Evolutionary conservation across 768 basidiomycete species (phyloP), one percentile per base, ranked within the genome.

Genomic region (Dacryopinax spathularia): DNA sequence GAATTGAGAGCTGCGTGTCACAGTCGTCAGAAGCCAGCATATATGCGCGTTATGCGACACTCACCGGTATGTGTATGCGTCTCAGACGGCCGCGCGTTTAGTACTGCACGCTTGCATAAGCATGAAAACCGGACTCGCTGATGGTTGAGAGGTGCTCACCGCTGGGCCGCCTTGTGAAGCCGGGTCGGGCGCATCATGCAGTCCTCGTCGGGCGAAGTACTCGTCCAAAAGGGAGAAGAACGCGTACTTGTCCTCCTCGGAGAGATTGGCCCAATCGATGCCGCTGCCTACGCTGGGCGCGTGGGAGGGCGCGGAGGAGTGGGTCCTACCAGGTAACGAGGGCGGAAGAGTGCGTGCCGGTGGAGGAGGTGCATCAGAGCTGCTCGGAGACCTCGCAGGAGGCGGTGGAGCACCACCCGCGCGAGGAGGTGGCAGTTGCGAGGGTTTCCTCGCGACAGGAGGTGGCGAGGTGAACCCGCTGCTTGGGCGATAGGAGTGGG

Each of bases 191-290:
- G 48, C 48, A 29, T 56, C 48, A 27, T 56, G 48, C 48, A 56
- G 10, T 29, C 48, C 48, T 3, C 48, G 48, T 29, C 48, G n/a
- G 22, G 48, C 78, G 69, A 91, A 91, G 74, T 85, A 90, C 69
- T 89, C 88, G 70, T 91, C 88, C 22, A 91, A 76, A 88, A 88
- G 90, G 65, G 74, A 73, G 72, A 90, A 91, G 70, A 91, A 87
- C 27, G 76, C 81, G 33, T 81, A 75, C 70, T 88, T 90, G 69
- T 91, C 87, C 70, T 84, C 79, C 22, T 71, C 69, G 1, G 82
- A 81, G 56, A 91, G 76, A 71, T 87, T 83, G 4, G 78, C 72
- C 88, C 88, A 91, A 70, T 88, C 83, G 33, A 90, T 81, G 37
- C 36, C 62, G 4, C 65, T 68, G 60, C 65, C n/a, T 15, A 68